Base-by-base conservation (phyloP, 2,329 filamentous ascomycete genomes). In the Exophiala sp. region DNA sequence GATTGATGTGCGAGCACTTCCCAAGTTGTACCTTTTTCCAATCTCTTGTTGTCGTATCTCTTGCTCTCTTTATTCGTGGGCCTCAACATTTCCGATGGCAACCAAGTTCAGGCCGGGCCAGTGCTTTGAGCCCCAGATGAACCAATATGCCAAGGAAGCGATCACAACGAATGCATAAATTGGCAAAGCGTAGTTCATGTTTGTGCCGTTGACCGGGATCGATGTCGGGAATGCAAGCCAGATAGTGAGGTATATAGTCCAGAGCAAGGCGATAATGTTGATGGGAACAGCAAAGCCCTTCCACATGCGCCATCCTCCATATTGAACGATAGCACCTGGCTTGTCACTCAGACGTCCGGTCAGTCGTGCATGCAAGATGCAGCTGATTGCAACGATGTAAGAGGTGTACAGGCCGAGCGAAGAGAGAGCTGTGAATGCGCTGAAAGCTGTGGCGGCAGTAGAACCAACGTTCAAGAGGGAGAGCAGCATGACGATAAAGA, bases 401-500 rank as follows among this genome's bases (percentile, higher is more conserved):
- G 69, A 73, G 3, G 68, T 60, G 52, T 69, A 70, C n/a, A 74
- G 62, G 5, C 67, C 65, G 34, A 71, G 63, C 24, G 68, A 69
- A 14, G 68, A 69, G 18, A 76, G 64, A 3, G 73, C 66, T 2
- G 68, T 66, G 32, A 75, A 69, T 6, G 71, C 72, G 14, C 65
- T 66, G 14, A 75, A 69, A 1, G 72, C 73, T 3, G 55, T 60
- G 14, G 54, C 54, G 2, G 69, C 66, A 8, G 65, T 66, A 14
- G 66, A 69, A 10, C 69, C 71, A 47, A 76, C 66, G 44, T 74
- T 74, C 44, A 75, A 66, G 4, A 73, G 62, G 12, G 71, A 65
- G 9, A 75, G 61, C 7, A 72, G 38, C 43, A 69, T 58, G 16
- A 71, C 68, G 32, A 74, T 64, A 9, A 63, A 46, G 35, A 67